Base-by-base conservation (phyloP, 2,329 filamentous ascomycete genomes). In the Juglanconis sp. region DNA sequence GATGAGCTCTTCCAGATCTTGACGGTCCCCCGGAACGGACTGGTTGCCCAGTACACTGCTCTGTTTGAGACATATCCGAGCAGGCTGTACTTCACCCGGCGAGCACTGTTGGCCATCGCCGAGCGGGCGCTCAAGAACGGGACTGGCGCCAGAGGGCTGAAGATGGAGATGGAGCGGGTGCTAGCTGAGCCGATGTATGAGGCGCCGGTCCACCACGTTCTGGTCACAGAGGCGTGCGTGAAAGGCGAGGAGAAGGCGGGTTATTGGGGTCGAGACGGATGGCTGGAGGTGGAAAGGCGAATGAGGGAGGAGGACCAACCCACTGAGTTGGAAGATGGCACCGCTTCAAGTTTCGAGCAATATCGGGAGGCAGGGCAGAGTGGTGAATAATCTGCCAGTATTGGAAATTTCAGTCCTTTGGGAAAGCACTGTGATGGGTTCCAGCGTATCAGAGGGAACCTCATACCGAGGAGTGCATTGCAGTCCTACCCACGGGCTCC, bases 21-120 rank as follows among this genome's bases (percentile, higher is more conserved):
- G 44, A 97, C 92, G 0, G 94, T 98, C 72, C 95, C 95, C 1
- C 87, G 90, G 60, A 96, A 97, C 76, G 91, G 88, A 56, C 82
- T 99, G 0, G 81, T 96, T 3, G 86, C 88, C 51, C 95, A 99
- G 74, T 98, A 97, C 73, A 90, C 88, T 17, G 88, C 92, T 3
- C 85, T 97, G 1, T 97, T 98, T 70, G 85, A 89, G 59, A 88
- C 85, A 1, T 88, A 87, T 63, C 89, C 95, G 0, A 92, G 89
- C 57, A 88, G 91, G 52, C 79, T 99, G 3, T 86, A 85, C 65
- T 96, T 98, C 75, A 97, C 94, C 0, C 88, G 86, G 3, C 86
- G 87, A 6, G 90, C 94, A 0, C 77, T 98, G n/a, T 82, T 87
- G 64, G 90, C 90, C 54, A 87, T 99, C 60, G 94, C 95, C 3